Base-by-base conservation (phyloP, 2,329 filamentous ascomycete genomes). In the Xylariaceae sp. region DNA sequence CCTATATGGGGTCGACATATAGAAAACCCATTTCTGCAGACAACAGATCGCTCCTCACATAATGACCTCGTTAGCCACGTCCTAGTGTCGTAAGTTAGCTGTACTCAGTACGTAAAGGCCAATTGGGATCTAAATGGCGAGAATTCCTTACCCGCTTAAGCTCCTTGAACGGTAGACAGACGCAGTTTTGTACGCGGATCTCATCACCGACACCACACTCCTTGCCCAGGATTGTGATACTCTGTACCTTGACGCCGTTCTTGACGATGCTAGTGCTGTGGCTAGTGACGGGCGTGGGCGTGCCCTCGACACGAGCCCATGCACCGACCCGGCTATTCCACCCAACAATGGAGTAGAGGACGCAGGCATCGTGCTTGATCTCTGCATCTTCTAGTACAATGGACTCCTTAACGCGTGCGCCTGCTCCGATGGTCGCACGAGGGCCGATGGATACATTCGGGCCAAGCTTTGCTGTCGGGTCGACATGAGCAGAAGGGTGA, bases 261-360 rank as follows among this genome's bases (percentile, higher is more conserved):
- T 96, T 97, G 66, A 97, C 77, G 57, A 97, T 89, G 68, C 86
- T 95, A 12, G 91, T 97, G 40, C 81, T 87, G 71, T 97, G 91
- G 72, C 86, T 95, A 39, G 78, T 83, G 41, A 88, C 81, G 0
- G 90, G 86, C 13, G 87, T 94, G 1, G 91, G 90, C 1, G 89
- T 95, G 41, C 93, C 93, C 68, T 98, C 93, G 19, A 98, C 91
- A 64, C 93, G 85, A 39, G 93, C 90, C 93, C 93, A 98, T n/a
- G 91, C 89, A 48, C 93, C 93, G 13, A 98, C 83, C 49, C 89
- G 87, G 72, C 89, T 94, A 68, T 86, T 87, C 93, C 93, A 97
- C 43, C 93, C 93, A 55, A 98, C 89, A 57, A 98, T 97, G 3
- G 89, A 86, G 73, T 97, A 95, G 56, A 97, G 74, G 34, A 98